Conservation (phyloP, 129 eudicot species). For the Lactuca saligna region DNA sequence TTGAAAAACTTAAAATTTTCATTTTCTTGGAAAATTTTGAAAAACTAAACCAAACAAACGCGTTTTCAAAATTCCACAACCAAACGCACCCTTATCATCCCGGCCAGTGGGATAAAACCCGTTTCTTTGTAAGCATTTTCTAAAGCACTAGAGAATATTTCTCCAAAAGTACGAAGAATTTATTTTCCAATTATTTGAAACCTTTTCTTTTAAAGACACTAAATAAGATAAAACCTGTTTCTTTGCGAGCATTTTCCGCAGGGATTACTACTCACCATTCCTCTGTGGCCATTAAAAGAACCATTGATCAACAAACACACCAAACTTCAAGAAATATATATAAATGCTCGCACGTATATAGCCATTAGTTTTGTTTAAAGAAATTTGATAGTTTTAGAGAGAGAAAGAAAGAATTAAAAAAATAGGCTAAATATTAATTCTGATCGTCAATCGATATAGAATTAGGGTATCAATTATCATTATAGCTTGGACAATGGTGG, state of each 20-base stretch:
- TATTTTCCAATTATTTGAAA: background rate
- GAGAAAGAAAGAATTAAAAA: background rate
- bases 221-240: background rate
- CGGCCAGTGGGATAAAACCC: no score
- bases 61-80: no score
- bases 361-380: slow-evolving; percentile 13
- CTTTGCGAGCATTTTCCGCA: slow-evolving; percentile 28
- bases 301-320: slow-evolving; percentile 14
- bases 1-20: no score
- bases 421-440: background rate
- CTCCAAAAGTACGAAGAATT: background rate
- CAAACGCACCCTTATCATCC: no score
- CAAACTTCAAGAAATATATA: background rate
- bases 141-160: background rate
- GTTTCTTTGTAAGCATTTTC: no score
- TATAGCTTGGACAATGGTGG: slow-evolving; percentile 27
- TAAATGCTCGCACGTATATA: background rate
- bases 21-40: no score
- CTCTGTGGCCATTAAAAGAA: slow-evolving; percentile 6
- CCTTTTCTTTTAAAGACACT: background rate
- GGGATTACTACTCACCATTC: slow-evolving; percentile 7
- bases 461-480: background rate
- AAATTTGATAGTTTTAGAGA: slow-evolving; percentile 6
- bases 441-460: background rate
- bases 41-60: no score